These are phyloP conservation scores for Cochlearia excelsa DNA, from an alignment of 345 rosid genomes.

Conservation along the genomic window DNA sequence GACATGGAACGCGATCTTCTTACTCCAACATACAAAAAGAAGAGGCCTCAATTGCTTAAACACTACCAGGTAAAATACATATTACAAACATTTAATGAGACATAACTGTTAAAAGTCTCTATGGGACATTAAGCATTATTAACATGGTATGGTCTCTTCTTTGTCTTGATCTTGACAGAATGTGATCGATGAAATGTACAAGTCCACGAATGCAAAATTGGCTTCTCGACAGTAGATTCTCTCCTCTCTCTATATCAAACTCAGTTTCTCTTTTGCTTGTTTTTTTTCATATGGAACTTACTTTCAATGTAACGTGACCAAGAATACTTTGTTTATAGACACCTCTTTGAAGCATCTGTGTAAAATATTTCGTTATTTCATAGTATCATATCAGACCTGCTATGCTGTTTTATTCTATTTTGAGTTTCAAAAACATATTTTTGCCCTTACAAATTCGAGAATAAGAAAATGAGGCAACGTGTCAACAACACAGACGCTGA, in stretches of 20 bases:
- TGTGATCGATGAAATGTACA: conserved; percentile 37
- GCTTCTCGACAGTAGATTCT: conserved; percentile 23
- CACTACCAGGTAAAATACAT: conserved; percentile 53
- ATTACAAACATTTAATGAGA: neutral
- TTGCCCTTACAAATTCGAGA: too few species aligned
- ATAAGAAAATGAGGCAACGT: too few species aligned
- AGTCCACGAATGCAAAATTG: conserved; percentile 23
- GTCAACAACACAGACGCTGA: too few species aligned
- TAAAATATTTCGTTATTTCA: conserved; percentile 23
- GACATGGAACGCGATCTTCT: conserved; percentile 74
- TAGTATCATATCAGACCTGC: conserved; percentile 23
- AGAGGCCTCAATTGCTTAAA: conserved; percentile 82
- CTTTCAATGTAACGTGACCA: neutral
- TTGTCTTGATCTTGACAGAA: conserved; percentile 15
- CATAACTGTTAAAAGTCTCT: neutral
- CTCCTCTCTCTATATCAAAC: neutral
- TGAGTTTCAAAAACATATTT: too few species aligned
- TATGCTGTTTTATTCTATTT: neutral
- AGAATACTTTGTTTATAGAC: conserved; percentile 13
- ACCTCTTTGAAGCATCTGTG: conserved; percentile 5
- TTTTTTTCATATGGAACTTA: conserved; percentile 1
- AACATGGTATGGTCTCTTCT: neutral
- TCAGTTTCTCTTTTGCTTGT: conserved; percentile 2
- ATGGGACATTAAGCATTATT: too few species aligned
- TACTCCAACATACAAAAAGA: conserved; percentile 84